Evolutionary conservation across 306 rosid species (phyloP), one percentile per base, ranked within the genome.

Genomic region (Trifolium repens): DNA sequence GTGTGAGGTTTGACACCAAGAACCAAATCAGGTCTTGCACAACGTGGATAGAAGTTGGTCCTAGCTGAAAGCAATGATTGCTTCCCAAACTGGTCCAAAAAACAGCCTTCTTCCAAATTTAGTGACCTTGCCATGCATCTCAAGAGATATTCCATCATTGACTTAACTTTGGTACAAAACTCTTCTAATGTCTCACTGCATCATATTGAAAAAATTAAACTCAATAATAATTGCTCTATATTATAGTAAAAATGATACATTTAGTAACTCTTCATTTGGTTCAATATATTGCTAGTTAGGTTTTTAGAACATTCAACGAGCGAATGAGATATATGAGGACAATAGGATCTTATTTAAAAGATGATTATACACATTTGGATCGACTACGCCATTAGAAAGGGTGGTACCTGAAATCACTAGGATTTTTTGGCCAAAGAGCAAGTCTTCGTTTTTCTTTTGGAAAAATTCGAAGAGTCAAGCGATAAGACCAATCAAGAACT

Each of bases 1-100:
- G 96, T 83, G 65, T 86, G 96, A 72, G 92, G 85, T 69, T 90
- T 90, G 57, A 86, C 80, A 1, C 91, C 96, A 42, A 88, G 91
- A 81, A 90, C 92, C 84, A 77, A 34, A 77, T 86, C 85, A 22
- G 96, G 87, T 72, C 89, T 86, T 1, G 85, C 80, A 74, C 96
- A 88, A 8, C 59, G 73, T 5, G 92, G 96, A 22, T 90, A 91
- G 80, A 82, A 88, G 83, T 84, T 86, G 14, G 87, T 72, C 79
- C 88, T 82, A 3, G 84, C 78, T 10, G 27, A 61, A 71, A 90
- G 14, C 9, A 55, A 14, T 7, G 82, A 8, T 37, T 43, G 11
- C 1, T 76, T 84, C 39, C 93, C 91, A 78, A 88, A 85, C 58
- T 82, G 88, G 37, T 81, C 84, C 64, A 74, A 17, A 79, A 85